phyloP scores from a whole-genome alignment of 208 protist species.

The Trypanosoma caninum region DNA sequence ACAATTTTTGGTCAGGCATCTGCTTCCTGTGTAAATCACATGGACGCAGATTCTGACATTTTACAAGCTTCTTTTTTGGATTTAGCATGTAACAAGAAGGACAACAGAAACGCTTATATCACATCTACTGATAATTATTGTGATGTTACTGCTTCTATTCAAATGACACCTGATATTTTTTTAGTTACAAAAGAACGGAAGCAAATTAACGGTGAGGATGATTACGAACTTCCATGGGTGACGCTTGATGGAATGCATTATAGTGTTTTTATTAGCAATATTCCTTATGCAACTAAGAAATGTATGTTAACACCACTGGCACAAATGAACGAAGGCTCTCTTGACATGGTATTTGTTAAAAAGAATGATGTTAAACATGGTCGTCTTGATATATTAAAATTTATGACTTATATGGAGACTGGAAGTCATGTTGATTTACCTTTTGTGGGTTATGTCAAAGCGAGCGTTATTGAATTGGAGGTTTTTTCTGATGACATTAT shows the following conservation, averaged over 20 bases:
- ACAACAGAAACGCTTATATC: background rate
- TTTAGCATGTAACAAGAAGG: too few species aligned
- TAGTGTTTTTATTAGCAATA: constrained; percentile 61
- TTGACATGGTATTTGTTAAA: constrained; percentile 67
- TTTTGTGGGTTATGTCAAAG: constrained; percentile 80
- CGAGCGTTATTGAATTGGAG: constrained; percentile 70
- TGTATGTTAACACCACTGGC: constrained; percentile 71
- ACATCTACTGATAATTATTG: too few species aligned
- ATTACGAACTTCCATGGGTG: constrained; percentile 63
- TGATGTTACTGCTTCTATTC: constrained; percentile 3
- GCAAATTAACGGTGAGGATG: constrained; percentile 59
- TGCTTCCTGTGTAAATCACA: too few species aligned
- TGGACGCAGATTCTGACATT: too few species aligned
- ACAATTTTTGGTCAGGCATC: too few species aligned
- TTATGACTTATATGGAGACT: constrained; percentile 56
- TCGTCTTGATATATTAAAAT: constrained; percentile 63
- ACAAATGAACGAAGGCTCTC: constrained; percentile 74
- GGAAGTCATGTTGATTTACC: constrained; percentile 63
- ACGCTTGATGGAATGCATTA: constrained; percentile 69
- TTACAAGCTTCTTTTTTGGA: too few species aligned
- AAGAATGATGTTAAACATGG: constrained; percentile 29
- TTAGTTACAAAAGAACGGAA: background rate
- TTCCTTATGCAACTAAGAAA: constrained; percentile 68
- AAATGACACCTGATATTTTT: constrained; percentile 8
- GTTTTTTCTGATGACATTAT: constrained; percentile 67